phyloP scores from a whole-genome alignment of 441 rosid genomes.

The Populus hybrid region DNA sequence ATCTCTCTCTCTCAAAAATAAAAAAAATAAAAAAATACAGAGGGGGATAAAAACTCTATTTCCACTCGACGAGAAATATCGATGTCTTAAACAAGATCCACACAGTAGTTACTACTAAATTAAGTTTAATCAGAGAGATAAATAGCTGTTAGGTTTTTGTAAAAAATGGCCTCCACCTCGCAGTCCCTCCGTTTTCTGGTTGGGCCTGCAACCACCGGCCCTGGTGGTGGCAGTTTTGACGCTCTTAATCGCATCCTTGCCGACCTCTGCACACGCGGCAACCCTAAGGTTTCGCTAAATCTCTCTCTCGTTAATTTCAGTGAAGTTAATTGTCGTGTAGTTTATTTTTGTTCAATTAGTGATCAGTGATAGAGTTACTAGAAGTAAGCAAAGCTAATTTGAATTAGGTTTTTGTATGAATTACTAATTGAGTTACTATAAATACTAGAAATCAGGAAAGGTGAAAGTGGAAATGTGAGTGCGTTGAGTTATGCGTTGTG shows the following conservation, averaged over 20 bases:
- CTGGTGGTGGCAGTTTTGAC: constrained; percentile 69
- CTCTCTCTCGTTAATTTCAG: constrained; percentile 1
- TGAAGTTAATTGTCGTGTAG: neutral
- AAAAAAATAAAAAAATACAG: too few relatives aligned
- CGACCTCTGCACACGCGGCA: constrained; percentile 83
- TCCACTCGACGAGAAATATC: neutral
- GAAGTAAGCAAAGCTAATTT: too few relatives aligned
- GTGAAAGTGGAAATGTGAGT: neutral
- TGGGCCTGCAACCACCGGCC: constrained; percentile 46
- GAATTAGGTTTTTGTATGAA: neutral
- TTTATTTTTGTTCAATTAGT: neutral
- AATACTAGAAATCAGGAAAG: neutral
- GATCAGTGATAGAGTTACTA: too few relatives aligned
- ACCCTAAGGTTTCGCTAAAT: constrained; percentile 57
- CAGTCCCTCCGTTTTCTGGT: constrained; percentile 67
- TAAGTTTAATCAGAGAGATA: neutral
- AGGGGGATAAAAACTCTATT: neutral
- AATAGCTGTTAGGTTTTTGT: neutral
- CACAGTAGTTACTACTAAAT: neutral
- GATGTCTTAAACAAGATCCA: neutral
- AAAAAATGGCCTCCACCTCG: constrained; percentile 51
- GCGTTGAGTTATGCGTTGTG: neutral
- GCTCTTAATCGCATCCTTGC: constrained; percentile 75
- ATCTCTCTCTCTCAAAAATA: neutral
- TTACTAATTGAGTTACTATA: neutral